Conservation (phyloP, 306 rosid species). For the Vicia villosa region DNA sequence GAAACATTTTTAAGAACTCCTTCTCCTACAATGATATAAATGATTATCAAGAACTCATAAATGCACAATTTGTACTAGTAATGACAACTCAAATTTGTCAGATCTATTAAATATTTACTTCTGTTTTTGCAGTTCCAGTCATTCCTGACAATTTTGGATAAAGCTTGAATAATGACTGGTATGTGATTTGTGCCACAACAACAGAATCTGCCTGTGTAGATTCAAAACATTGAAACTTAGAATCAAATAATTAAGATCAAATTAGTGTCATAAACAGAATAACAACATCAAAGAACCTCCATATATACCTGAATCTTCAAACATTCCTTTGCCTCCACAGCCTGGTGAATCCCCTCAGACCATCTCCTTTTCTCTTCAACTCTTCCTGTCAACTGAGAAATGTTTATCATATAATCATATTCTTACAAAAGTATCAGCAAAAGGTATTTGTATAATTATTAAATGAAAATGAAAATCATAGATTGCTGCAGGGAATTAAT, state of each 20-base stretch:
- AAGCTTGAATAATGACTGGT: constrained; percentile 95
- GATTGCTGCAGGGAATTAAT: constrained; percentile 15
- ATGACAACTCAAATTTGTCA: constrained; percentile 34
- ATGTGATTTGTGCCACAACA: constrained; percentile 97
- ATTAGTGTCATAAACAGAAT: constrained; percentile 26
- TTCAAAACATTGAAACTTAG: constrained; percentile 39
- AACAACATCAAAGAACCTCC: constrained; percentile 28
- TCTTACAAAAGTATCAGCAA: constrained; percentile 34
- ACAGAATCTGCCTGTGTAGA: constrained; percentile 90
- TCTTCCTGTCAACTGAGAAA: constrained; percentile 84
- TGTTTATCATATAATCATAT: constrained; percentile 30
- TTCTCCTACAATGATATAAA: constrained; percentile 71
- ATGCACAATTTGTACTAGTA: constrained; percentile 25
- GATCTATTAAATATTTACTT: constrained; percentile 55
- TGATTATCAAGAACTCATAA: constrained; percentile 36
- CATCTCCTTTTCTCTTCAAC: constrained; percentile 98
- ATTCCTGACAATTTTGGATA: constrained; percentile 96
- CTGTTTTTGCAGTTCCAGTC: constrained; percentile 99
- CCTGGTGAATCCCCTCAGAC: constrained; percentile 99
- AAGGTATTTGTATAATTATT: background rate
- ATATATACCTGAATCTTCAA: constrained; percentile 79
- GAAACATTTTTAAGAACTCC: constrained; percentile 96
- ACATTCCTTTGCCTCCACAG: constrained; percentile 99
- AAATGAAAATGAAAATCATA: constrained; percentile 18
- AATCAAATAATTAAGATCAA: constrained; percentile 35